phyloP scores from a whole-genome alignment of 2,329 filamentous ascomycete genomes.

The Phialophora chinensis region DNA sequence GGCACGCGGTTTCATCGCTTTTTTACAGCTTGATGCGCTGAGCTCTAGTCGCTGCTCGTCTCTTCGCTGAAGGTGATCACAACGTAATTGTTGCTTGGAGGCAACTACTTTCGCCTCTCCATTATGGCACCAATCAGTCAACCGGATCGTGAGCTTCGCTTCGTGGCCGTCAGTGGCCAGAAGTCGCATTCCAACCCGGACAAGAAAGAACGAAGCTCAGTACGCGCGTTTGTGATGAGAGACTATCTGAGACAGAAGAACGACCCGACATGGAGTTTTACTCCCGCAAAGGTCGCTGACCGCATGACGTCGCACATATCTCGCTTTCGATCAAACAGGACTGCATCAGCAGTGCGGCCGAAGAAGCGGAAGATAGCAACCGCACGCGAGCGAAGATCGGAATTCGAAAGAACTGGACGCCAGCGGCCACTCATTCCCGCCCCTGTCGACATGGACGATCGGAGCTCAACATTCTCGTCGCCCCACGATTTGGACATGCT shows the following conservation, averaged over 20 bases:
- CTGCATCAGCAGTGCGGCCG: not conserved
- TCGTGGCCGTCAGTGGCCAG: constrained; percentile 21
- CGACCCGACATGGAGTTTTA: constrained; percentile 26
- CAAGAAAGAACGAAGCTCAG: constrained; percentile 21
- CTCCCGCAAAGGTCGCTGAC: constrained; percentile 23
- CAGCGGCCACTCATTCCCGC: constrained; percentile 19
- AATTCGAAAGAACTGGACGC: not conserved
- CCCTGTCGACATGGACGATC: not conserved
- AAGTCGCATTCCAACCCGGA: constrained; percentile 15
- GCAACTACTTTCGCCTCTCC: not conserved
- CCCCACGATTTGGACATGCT: constrained; percentile 27
- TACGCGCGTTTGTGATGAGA: constrained; percentile 29
- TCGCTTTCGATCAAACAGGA: constrained; percentile 24
- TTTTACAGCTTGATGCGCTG: not conserved
- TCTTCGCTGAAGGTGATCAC: not conserved
- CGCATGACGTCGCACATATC: constrained; percentile 27
- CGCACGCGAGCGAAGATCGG: not conserved
- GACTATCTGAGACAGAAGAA: constrained; percentile 29
- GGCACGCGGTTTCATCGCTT: not conserved
- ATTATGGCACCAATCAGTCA: constrained; percentile 1
- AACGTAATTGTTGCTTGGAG: not conserved
- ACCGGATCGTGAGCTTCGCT: constrained; percentile 24
- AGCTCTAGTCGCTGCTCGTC: not conserved
- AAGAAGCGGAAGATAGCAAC: constrained; percentile 11
- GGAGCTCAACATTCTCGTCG: not conserved